Evolutionary conservation across 2,329 filamentous ascomycete species (phyloP), one percentile per base, ranked within the genome.

Genomic region (Scytalidium sp.): DNA sequence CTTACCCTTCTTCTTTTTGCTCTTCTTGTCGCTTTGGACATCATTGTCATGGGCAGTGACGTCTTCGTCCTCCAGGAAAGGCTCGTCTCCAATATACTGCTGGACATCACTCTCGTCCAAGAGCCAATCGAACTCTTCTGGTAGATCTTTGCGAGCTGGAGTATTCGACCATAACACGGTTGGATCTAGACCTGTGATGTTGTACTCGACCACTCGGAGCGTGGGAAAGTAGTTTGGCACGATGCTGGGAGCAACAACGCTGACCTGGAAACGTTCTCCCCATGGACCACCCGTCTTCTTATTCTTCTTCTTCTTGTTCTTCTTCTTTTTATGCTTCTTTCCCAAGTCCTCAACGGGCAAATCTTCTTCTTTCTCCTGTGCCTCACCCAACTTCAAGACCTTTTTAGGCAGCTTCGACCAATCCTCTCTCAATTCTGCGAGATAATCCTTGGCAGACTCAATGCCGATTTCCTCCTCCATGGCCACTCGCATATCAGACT

Each of bases 181-280:
- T 3, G 48, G 32, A 21, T 65, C 59, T 21, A 67, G 53, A 10
- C 63, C 64, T 40, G 77, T 88, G 48, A 90, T 90, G 65, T 99
- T 97, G 75, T 97, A 99, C 63, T 96, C 90, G 56, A 93, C 76
- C n/a, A 99, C 79, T n/a, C 92, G 83, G 25, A 97, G 70, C 1
- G 88, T 91, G 0, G 93, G 94, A 56, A 92, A 94, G 68, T 90
- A 96, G 64, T 94, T 97, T 6, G 93, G 94, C 8, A 97, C 89
- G 32, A 99, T 75, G 64, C 92, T 97, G 0, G 93, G 89, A 43
- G 86, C 82, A 49, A 97, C 85, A 21, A 94, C 74, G 0, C 88
- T 85, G 5, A 96, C 69, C 47, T 91, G 86, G 66, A 90, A 99
- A 46, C 91, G 81, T 69, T 99, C 91, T 3, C 84, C 91, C 71